Evolutionary conservation across 257 asterid genomes (phyloP).

Genomic region (Solanum chmielewskii): DNA sequence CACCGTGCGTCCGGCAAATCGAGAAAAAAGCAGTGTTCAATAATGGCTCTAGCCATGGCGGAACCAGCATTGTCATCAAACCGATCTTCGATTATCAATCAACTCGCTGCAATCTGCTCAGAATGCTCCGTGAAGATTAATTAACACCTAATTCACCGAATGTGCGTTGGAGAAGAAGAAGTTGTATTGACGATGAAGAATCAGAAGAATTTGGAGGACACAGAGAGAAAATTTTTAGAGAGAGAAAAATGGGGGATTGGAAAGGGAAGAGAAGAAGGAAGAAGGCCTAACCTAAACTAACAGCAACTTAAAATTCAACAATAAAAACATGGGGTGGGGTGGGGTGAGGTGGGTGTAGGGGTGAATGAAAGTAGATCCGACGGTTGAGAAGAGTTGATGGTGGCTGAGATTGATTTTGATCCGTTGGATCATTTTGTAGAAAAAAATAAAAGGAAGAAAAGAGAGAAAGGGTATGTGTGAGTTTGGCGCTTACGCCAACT

Average conservation of each 20-base stretch:
- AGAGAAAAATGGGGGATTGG: neutral
- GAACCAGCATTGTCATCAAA: constrained; percentile 40
- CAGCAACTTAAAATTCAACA: constrained; percentile 76
- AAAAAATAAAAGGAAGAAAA: constrained; percentile 1
- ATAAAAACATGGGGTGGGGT: neutral
- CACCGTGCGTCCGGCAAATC: constrained; percentile 67
- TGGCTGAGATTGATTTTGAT: constrained; percentile 20
- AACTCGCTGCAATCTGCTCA: neutral
- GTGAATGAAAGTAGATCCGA: neutral
- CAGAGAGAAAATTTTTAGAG: neutral
- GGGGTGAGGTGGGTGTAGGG: neutral
- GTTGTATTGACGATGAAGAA: constrained; percentile 27
- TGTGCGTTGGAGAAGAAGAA: constrained; percentile 1
- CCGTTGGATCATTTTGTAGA: constrained; percentile 34
- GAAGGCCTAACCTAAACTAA: constrained; percentile 66
- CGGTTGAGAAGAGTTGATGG: constrained; percentile 23
- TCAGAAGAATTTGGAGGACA: neutral
- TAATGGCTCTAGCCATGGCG: constrained; percentile 81
- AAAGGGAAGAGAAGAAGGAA: neutral
- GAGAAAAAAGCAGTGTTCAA: constrained; percentile 52
- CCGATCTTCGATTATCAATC: neutral
- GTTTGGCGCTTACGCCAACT: constrained; percentile 62
- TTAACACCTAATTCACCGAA: neutral
- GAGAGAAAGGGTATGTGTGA: neutral
- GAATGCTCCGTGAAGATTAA: neutral